phyloP scores from a whole-genome alignment of 2,329 filamentous ascomycete species.

The Fusarium sp. region DNA sequence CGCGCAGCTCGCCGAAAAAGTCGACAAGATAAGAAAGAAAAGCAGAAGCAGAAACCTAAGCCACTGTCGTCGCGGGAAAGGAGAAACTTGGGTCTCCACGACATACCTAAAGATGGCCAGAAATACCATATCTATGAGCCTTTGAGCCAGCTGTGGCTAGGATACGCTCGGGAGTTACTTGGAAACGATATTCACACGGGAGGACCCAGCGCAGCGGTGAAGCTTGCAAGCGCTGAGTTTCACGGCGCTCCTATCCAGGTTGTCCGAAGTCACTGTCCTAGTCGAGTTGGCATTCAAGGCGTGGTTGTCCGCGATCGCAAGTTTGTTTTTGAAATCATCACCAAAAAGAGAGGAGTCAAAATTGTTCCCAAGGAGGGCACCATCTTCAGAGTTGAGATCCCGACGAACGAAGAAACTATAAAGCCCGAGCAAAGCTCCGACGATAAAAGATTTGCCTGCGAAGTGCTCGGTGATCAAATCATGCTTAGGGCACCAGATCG shows the following conservation, averaged over 20 bases:
- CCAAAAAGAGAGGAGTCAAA: constrained; percentile 77
- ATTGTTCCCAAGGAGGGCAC: constrained; percentile 91
- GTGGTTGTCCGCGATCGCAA: constrained; percentile 92
- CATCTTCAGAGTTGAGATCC: constrained; percentile 82
- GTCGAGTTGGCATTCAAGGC: constrained; percentile 84
- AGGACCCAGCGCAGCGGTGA: constrained; percentile 73
- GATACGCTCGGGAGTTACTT: constrained; percentile 86
- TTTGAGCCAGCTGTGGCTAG: constrained; percentile 83
- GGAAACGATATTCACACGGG: constrained; percentile 70
- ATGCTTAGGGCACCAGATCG: constrained; percentile 85
- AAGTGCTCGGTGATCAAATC: constrained; percentile 90
- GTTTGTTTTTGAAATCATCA: constrained; percentile 88
- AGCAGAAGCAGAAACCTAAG: constrained; percentile 66
- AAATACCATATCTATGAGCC: constrained; percentile 81
- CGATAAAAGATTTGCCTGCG: constrained; percentile 74
- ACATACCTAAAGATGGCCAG: constrained; percentile 74
- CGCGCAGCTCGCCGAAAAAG: constrained; percentile 69
- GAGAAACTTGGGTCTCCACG: constrained; percentile 78
- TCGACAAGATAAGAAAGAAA: constrained; percentile 61
- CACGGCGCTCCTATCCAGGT: constrained; percentile 89
- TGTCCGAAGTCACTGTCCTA: constrained; percentile 82
- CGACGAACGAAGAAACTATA: constrained; percentile 50
- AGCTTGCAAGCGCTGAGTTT: constrained; percentile 88
- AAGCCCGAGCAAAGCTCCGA: constrained; percentile 37
- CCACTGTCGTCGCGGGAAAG: constrained; percentile 87